Evolutionary conservation across 805 yeast genomes (phyloP).

Genomic region (Monosporozyma aquatica): DNA sequence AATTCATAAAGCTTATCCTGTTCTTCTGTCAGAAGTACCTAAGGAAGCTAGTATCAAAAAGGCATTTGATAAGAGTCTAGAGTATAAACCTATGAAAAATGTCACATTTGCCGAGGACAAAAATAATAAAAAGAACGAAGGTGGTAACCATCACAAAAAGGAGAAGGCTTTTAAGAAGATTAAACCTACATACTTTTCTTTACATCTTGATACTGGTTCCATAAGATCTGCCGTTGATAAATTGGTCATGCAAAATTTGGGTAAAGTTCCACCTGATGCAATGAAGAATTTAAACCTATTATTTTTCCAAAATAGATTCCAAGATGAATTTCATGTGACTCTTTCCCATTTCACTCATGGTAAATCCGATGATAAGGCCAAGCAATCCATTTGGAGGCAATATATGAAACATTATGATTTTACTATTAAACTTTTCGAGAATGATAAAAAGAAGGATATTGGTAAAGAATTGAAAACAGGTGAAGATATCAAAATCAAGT

Average conservation of each 20-base stretch:
- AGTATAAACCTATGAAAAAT: slow-evolving; percentile 40
- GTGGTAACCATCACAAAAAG: no score
- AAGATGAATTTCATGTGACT: slow-evolving; percentile 57
- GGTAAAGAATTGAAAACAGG: slow-evolving; percentile 9
- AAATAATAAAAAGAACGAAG: no score
- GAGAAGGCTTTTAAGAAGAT: slow-evolving; percentile 5
- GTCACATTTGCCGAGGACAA: no score
- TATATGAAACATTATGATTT: slow-evolving; percentile 18
- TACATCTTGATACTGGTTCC: slow-evolving; percentile 6
- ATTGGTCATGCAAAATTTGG: background rate
- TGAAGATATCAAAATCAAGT: slow-evolving; percentile 33
- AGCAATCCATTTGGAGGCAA: slow-evolving; percentile 24
- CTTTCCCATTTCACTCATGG: slow-evolving; percentile 40
- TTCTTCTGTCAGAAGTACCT: slow-evolving; percentile 36
- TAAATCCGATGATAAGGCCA: slow-evolving; percentile 23
- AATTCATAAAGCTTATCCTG: slow-evolving; percentile 37
- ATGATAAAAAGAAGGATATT: slow-evolving; percentile 3
- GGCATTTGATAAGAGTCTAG: slow-evolving; percentile 47
- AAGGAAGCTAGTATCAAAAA: slow-evolving; percentile 32
- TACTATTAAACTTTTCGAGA: slow-evolving; percentile 4
- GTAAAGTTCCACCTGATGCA: background rate
- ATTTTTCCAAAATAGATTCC: slow-evolving; percentile 32
- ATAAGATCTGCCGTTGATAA: slow-evolving; percentile 5
- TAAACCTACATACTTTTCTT: slow-evolving; percentile 39
- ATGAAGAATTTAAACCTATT: slow-evolving; percentile 1